phyloP scores from a whole-genome alignment of 2,329 filamentous ascomycete genomes.

The Epichloe sibirici region DNA sequence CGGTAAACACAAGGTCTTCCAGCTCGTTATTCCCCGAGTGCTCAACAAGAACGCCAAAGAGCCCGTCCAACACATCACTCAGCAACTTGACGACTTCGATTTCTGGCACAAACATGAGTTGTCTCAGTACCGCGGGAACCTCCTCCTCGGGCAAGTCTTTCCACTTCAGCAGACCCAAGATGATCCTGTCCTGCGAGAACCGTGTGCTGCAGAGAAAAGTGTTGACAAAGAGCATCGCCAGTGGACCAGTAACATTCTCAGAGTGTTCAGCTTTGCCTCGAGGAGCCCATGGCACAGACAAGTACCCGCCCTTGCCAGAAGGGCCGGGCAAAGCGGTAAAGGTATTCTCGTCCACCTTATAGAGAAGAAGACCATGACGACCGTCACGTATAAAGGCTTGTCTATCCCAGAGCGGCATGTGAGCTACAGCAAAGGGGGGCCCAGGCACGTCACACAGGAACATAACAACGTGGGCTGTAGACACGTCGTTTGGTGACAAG shows the following conservation, averaged over 20 bases:
- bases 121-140: constrained; percentile 61
- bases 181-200: constrained; percentile 82
- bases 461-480: constrained; percentile 76
- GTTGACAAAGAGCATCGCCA: constrained; percentile 66
- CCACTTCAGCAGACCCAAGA: constrained; percentile 80
- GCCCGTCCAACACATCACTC: constrained; percentile 74
- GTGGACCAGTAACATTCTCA: constrained; percentile 65
- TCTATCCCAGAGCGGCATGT: constrained; percentile 88
- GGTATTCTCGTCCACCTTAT: constrained; percentile 86
- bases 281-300: constrained; percentile 70
- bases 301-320: constrained; percentile 71
- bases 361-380: constrained; percentile 66
- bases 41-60: constrained; percentile 86
- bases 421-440: constrained; percentile 80
- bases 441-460: constrained; percentile 77
- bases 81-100: constrained; percentile 96
- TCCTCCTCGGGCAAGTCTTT: constrained; percentile 61
- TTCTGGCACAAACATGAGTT: constrained; percentile 86
- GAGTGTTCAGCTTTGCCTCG: constrained; percentile 53
- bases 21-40: constrained; percentile 85
- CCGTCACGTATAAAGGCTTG: constrained; percentile 85
- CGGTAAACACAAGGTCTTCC: constrained; percentile 85
- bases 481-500: constrained; percentile 67
- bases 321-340: constrained; percentile 50
- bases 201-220: constrained; percentile 90